These are phyloP conservation scores for Coffea humblotiana DNA, from an alignment of 305 asterid genomes.

Conservation along the genomic window DNA sequence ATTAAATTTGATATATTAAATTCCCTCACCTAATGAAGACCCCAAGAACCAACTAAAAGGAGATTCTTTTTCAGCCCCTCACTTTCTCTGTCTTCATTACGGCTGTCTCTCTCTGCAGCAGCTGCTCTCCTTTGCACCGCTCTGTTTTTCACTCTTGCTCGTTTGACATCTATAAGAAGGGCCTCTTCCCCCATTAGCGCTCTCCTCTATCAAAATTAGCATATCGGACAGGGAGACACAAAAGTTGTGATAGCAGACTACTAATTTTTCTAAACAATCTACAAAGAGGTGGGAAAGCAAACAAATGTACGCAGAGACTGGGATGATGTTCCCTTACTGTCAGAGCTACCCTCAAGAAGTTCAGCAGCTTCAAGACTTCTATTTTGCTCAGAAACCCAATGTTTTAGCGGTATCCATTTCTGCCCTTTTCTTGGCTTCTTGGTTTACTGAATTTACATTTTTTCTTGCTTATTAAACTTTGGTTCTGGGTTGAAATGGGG, in stretches of 20 bases:
- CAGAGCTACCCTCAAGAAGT: slow-evolving; percentile 59
- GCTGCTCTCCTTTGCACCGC: background rate
- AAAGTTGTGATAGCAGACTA: background rate
- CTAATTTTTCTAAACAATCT: background rate
- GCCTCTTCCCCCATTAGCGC: slow-evolving; percentile 35
- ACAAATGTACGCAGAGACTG: slow-evolving; percentile 82
- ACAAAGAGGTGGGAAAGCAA: slow-evolving; percentile 1
- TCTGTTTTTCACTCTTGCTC: slow-evolving; percentile 15
- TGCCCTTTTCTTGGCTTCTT: background rate
- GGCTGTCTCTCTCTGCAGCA: slow-evolving; percentile 29
- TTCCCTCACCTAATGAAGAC: slow-evolving; percentile 28
- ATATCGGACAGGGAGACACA: slow-evolving; percentile 18
- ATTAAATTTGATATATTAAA: slow-evolving; percentile 19
- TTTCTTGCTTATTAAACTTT: background rate
- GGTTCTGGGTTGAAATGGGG: background rate
- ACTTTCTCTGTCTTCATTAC: slow-evolving; percentile 35
- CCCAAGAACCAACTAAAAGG: slow-evolving; percentile 40
- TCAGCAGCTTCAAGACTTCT: slow-evolving; percentile 66
- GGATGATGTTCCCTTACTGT: slow-evolving; percentile 62
- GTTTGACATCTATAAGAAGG: slow-evolving; percentile 48
- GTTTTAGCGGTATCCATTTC: slow-evolving; percentile 47
- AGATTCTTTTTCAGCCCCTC: slow-evolving; percentile 47
- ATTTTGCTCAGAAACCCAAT: slow-evolving; percentile 52
- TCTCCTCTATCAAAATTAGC: slow-evolving; percentile 21
- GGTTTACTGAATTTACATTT: background rate